These are phyloP conservation scores for Epichloe glyceriae DNA, from an alignment of 2,329 filamentous ascomycete genomes.

Conservation along the genomic window DNA sequence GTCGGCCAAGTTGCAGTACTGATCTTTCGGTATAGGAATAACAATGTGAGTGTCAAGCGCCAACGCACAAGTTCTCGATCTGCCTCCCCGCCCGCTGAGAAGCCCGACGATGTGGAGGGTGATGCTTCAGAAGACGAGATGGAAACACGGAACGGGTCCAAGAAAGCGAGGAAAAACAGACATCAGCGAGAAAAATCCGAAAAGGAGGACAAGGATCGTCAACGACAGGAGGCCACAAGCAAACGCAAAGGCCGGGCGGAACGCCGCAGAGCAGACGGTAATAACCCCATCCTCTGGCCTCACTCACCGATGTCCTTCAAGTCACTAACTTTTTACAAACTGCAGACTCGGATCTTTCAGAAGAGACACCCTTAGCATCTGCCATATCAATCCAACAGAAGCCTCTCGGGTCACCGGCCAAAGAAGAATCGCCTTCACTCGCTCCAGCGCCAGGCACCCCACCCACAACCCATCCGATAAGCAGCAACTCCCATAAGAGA, in stretches of 20 bases:
- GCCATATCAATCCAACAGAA: conserved; percentile 16
- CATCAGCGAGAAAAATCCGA: conserved; percentile 51
- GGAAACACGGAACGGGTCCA: conserved; percentile 36
- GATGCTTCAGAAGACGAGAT: conserved; percentile 64
- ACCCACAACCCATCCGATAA: conserved; percentile 30
- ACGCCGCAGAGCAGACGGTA: conserved; percentile 70
- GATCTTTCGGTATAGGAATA: conserved; percentile 34
- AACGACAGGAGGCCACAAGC: conserved; percentile 59
- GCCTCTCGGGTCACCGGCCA: conserved; percentile 16
- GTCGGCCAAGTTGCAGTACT: conserved; percentile 13
- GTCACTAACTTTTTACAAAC: background rate
- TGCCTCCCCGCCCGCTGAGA: conserved; percentile 37
- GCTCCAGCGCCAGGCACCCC: conserved; percentile 26
- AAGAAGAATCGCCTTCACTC: conserved; percentile 16
- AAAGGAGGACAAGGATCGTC: conserved; percentile 62
- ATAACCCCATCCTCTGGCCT: background rate
- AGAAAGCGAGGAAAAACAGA: conserved; percentile 48
- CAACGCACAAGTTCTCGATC: conserved; percentile 73
- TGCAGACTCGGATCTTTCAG: conserved; percentile 58
- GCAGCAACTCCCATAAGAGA: conserved; percentile 42
- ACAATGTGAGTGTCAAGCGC: conserved; percentile 60
- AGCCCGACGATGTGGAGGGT: conserved; percentile 34
- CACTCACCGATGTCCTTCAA: background rate
- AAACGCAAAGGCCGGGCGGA: conserved; percentile 75
- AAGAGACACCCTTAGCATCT: conserved; percentile 46